Evolutionary conservation across 768 basidiomycete species (phyloP), one percentile per base, ranked within the genome.

Genomic region (Xerocomellus chrysenteron): DNA sequence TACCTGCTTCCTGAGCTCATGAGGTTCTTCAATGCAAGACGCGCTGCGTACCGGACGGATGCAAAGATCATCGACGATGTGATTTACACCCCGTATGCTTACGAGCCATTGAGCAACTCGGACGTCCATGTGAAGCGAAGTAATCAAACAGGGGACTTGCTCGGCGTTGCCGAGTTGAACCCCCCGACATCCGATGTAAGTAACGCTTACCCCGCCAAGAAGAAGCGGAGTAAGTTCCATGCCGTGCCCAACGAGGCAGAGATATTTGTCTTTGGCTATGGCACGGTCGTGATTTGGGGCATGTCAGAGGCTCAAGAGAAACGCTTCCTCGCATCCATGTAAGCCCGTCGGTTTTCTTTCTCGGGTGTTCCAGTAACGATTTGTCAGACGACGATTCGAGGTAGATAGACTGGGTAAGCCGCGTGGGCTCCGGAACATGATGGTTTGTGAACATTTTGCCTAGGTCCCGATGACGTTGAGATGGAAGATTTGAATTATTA

Each of bases 401-500:
- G 81, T 93, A 26, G 95, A 96, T 60, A 90, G 87, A 68, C 76
- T 96, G 44, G 80, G 92, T 91, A 66, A 55, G 80, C 65, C 26
- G 14, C 32, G 14, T 40, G n/a, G 41, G 59, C 14, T 24, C 43
- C 16, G 56, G 43, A n/a, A 45, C 45, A 28, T 32, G 36, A 47
- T 36, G 47, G 41, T 32, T 52, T 60, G 44, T 21, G 42, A 55
- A 30, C 40, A 19, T 47, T 21, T 50, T 52, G 49, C 52, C n/a
- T 59, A 93, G 92, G 87, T 36, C 78, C 88, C n/a, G 89, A 95
- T 33, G 88, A 90, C 59, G 78, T 94, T 28, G 94, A 98, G 73
- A 94, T 92, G 90, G 95, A 98, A 77, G 95, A 98, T 68, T 76
- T 98, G 35, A 96, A 96, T 74, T 97, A 87, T 72, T 98, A 98